Evolutionary conservation across 306 rosid species (phyloP).

Genomic region (Argentina anserina): DNA sequence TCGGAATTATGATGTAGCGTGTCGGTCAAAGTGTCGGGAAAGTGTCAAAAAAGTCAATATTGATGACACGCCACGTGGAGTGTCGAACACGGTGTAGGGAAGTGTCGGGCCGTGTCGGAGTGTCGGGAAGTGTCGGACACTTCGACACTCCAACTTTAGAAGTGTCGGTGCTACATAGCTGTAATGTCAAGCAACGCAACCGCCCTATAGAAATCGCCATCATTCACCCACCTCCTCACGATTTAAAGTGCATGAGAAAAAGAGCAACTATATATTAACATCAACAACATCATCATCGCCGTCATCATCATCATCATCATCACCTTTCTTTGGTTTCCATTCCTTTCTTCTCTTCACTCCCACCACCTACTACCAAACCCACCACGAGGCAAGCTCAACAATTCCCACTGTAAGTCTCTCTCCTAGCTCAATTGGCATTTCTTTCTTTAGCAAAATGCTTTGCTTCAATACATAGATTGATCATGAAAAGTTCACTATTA

Average conservation of each 20-base stretch:
- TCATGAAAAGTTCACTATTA: constrained; percentile 3
- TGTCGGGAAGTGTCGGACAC: too few species aligned
- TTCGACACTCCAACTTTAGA: too few species aligned
- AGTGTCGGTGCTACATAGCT: too few species aligned
- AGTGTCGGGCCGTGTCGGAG: too few species aligned
- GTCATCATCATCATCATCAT: constrained; percentile 25
- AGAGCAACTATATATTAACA: constrained; percentile 21
- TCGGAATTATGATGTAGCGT: too few species aligned
- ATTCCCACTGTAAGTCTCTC: constrained; percentile 33
- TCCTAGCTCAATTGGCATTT: neutral
- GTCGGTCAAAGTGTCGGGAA: too few species aligned
- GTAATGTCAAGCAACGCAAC: constrained; percentile 57
- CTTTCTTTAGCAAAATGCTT: constrained; percentile 16
- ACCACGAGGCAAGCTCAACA: constrained; percentile 20
- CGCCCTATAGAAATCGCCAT: constrained; percentile 19
- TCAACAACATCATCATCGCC: neutral
- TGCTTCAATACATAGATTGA: constrained; percentile 27
- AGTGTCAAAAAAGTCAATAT: too few species aligned
- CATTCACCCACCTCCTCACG: constrained; percentile 48
- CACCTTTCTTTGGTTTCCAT: constrained; percentile 33
- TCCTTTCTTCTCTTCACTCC: constrained; percentile 23
- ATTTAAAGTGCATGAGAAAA: constrained; percentile 8
- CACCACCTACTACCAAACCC: constrained; percentile 46
- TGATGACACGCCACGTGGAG: too few species aligned
- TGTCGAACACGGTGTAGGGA: too few species aligned